Conservation (phyloP, 352 stramenopile genomes). For the Peronospora belbahrii region DNA sequence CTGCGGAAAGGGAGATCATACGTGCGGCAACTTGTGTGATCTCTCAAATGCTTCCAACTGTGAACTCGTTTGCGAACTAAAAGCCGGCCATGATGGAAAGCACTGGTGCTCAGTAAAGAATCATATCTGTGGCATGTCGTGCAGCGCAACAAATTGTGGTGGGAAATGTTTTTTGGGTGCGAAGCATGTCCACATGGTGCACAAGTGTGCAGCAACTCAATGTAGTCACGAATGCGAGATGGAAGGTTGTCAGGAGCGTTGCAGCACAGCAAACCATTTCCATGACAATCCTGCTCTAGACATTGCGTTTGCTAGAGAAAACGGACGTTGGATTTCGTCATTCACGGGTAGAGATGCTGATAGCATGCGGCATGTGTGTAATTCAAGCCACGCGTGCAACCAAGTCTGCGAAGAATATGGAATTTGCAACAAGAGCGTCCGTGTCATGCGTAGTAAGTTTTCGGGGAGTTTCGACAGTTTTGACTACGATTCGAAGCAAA, state of each 20-base stretch:
- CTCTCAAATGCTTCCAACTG: conserved; percentile 29
- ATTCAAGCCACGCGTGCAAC: conserved; percentile 20
- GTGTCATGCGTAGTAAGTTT: conserved; percentile 33
- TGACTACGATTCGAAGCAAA: conserved; percentile 31
- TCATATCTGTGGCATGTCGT: conserved; percentile 26
- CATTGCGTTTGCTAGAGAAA: conserved; percentile 23
- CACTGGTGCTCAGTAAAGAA: conserved; percentile 33
- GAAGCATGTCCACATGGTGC: conserved; percentile 23
- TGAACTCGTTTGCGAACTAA: conserved; percentile 15
- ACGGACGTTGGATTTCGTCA: too few relatives aligned
- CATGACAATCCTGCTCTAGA: conserved; percentile 17
- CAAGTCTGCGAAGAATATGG: conserved; percentile 23
- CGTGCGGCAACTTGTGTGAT: conserved; percentile 23
- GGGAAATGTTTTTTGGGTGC: conserved; percentile 26
- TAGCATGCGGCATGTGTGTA: conserved; percentile 24
- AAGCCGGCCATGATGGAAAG: conserved; percentile 22
- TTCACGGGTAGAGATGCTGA: too few relatives aligned
- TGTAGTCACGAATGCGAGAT: conserved; percentile 33
- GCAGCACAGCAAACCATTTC: conserved; percentile 33
- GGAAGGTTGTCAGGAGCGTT: conserved; percentile 24
- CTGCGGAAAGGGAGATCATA: conserved; percentile 32
- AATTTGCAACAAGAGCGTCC: conserved; percentile 29
- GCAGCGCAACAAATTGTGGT: conserved; percentile 25
- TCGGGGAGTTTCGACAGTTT: conserved; percentile 25
- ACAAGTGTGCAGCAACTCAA: conserved; percentile 29